phyloP scores from a whole-genome alignment of 768 basidiomycete genomes.

The Gyrodon lividus region DNA sequence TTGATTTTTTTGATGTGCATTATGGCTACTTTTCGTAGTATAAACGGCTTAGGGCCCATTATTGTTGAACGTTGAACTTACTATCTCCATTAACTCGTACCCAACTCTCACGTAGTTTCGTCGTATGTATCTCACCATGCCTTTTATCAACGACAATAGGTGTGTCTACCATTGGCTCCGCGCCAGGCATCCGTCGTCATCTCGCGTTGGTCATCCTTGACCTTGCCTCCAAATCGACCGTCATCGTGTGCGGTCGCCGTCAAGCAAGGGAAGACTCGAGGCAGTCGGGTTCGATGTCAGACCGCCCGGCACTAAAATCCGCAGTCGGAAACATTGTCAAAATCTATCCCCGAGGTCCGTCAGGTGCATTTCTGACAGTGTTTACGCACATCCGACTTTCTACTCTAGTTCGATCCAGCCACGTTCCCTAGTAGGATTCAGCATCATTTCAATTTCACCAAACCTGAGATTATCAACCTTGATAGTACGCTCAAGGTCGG shows the following conservation, averaged over 20 bases:
- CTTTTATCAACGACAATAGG: conserved; percentile 45
- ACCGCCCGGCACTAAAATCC: conserved; percentile 37
- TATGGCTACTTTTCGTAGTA: too few relatives aligned
- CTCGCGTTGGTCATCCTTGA: conserved; percentile 50
- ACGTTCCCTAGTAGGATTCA: conserved; percentile 56
- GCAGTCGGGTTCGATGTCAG: conserved; percentile 46
- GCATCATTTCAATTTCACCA: conserved; percentile 45
- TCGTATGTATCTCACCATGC: conserved; percentile 17
- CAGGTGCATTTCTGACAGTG: background rate
- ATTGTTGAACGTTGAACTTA: too few relatives aligned
- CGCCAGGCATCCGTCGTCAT: conserved; percentile 56
- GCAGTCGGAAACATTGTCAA: conserved; percentile 42
- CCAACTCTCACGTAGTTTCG: background rate
- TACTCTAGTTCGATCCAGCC: conserved; percentile 52
- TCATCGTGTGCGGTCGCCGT: conserved; percentile 52
- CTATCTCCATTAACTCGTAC: too few relatives aligned
- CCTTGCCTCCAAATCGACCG: conserved; percentile 47
- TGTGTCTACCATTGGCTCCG: conserved; percentile 57
- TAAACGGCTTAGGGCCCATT: too few relatives aligned
- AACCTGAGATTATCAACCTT: conserved; percentile 40
- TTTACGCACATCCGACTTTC: background rate
- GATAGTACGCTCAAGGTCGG: conserved; percentile 47
- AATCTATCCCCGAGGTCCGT: conserved; percentile 49
- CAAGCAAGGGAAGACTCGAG: conserved; percentile 47
- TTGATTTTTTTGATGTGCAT: too few relatives aligned